A percentile compares a stretch with the other conserved stretches of the same genome.
Evolutionary conservation across 305 asterid genomes (phyloP).

Genomic region (Plantago rigida): DNA sequence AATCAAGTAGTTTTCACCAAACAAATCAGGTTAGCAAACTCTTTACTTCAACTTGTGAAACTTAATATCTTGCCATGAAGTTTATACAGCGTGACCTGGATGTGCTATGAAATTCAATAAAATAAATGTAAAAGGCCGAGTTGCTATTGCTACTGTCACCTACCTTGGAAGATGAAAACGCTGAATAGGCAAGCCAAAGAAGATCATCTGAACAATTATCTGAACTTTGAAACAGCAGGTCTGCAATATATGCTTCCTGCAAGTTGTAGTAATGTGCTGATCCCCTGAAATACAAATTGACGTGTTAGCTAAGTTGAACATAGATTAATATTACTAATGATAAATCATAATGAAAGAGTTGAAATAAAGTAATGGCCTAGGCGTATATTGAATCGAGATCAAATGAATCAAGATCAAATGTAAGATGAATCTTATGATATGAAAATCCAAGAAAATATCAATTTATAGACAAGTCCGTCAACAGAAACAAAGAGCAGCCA

Average conservation of each 20-base stretch:
- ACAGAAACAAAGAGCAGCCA: background rate
- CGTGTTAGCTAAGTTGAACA: slow-evolving; percentile 29
- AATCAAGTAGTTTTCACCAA: too few relatives aligned
- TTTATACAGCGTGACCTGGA: too few relatives aligned
- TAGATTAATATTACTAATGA: slow-evolving; percentile 15
- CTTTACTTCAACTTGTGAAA: too few relatives aligned
- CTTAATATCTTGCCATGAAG: too few relatives aligned
- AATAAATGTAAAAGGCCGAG: background rate
- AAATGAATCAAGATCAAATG: background rate
- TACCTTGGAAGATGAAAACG: slow-evolving; percentile 68
- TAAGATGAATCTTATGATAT: background rate
- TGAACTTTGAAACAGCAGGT: slow-evolving; percentile 73
- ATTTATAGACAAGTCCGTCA: slow-evolving; percentile 2
- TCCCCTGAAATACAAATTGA: slow-evolving; percentile 43
- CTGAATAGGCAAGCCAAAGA: slow-evolving; percentile 78
- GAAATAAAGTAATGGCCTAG: background rate
- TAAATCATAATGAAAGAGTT: slow-evolving; percentile 7
- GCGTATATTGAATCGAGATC: background rate
- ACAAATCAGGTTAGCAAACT: too few relatives aligned
- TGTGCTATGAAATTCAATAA: too few relatives aligned
- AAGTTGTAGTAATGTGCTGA: slow-evolving; percentile 51
- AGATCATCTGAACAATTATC: slow-evolving; percentile 80
- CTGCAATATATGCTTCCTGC: slow-evolving; percentile 67
- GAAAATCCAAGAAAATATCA: background rate
- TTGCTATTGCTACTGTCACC: slow-evolving; percentile 20